These are phyloP conservation scores for Ampelomyces quisqualis DNA, from an alignment of 2,329 filamentous ascomycete genomes.

Conservation along the genomic window DNA sequence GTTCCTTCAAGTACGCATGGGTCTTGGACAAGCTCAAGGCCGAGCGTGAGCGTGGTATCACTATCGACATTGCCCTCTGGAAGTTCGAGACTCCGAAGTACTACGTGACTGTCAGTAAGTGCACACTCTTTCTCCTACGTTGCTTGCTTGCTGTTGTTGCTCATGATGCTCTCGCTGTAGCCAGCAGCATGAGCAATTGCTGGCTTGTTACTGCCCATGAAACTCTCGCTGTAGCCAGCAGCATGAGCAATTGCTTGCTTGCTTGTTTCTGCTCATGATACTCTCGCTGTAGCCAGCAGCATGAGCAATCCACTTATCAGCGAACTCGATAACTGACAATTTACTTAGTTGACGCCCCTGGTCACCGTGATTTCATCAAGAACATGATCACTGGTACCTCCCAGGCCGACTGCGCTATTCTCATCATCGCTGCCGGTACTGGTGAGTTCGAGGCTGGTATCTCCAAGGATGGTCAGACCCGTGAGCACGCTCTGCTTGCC, in stretches of 20 bases:
- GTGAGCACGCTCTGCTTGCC: slow-evolving; percentile 99
- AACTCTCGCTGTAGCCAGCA: not conserved
- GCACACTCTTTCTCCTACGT: not conserved
- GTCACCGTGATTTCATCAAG: slow-evolving; percentile 99
- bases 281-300: not conserved
- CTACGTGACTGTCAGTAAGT: slow-evolving; percentile 75
- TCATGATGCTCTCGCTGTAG: not conserved
- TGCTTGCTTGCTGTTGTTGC: not conserved
- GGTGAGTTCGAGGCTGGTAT: slow-evolving; percentile 99
- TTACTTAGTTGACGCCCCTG: slow-evolving; percentile 68
- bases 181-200: not conserved
- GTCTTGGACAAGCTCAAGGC: slow-evolving; percentile 99
- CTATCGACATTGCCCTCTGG: slow-evolving; percentile 99
- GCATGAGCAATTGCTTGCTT: not conserved
- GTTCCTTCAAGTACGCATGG: slow-evolving; percentile 99
- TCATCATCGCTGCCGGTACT: slow-evolving; percentile 99
- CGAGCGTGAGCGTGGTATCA: slow-evolving; percentile 99
- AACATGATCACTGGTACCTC: slow-evolving; percentile 99
- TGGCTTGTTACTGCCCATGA: not conserved
- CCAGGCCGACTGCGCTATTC: slow-evolving; percentile 98
- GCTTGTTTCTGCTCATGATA: not conserved
- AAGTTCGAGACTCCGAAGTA: slow-evolving; percentile 99
- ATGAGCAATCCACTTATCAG: slow-evolving; percentile 2
- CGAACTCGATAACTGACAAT: slow-evolving; percentile 4
- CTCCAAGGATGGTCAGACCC: slow-evolving; percentile 99